A percentile compares a stretch with the other conserved stretches of the same genome.
These are phyloP conservation scores for Chondrus crispus DNA, from an alignment of 23 red algal species.

Conservation along the genomic window DNA sequence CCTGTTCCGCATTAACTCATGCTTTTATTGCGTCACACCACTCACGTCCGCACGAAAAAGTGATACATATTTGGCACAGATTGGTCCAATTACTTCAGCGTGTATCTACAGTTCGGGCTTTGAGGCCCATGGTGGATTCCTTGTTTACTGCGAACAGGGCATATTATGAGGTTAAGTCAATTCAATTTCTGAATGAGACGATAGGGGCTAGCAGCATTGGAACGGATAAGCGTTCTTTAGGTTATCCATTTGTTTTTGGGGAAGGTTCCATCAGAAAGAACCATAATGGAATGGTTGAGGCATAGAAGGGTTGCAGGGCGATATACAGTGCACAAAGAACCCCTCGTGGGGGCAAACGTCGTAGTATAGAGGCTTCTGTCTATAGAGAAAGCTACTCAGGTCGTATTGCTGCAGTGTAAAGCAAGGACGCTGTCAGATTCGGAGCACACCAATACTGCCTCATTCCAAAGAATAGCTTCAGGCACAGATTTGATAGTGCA, in stretches of 20 bases:
- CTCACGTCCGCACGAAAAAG: neutral
- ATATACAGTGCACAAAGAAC: neutral
- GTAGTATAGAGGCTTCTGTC: neutral
- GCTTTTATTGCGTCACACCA: neutral
- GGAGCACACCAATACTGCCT: neutral
- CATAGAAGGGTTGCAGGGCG: neutral
- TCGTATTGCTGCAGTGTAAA: neutral
- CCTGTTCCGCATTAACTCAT: neutral
- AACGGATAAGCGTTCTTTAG: neutral
- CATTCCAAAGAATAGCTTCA: neutral
- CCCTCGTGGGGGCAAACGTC: neutral
- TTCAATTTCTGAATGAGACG: neutral
- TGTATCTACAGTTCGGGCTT: neutral
- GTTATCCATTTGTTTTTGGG: neutral
- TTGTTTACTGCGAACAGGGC: neutral
- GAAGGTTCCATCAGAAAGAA: neutral
- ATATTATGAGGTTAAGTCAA: neutral
- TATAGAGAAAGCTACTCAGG: neutral
- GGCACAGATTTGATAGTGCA: no score
- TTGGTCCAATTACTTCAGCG: neutral
- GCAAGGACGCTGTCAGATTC: neutral
- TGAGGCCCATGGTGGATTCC: neutral
- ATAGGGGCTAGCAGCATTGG: neutral
- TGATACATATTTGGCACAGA: neutral
- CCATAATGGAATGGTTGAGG: neutral